Percentiles rank a stretch among this genome's conserved stretches.
Evolutionary conservation across 2,329 filamentous ascomycete genomes (phyloP).

Genomic region (Erysiphe pulchra): DNA sequence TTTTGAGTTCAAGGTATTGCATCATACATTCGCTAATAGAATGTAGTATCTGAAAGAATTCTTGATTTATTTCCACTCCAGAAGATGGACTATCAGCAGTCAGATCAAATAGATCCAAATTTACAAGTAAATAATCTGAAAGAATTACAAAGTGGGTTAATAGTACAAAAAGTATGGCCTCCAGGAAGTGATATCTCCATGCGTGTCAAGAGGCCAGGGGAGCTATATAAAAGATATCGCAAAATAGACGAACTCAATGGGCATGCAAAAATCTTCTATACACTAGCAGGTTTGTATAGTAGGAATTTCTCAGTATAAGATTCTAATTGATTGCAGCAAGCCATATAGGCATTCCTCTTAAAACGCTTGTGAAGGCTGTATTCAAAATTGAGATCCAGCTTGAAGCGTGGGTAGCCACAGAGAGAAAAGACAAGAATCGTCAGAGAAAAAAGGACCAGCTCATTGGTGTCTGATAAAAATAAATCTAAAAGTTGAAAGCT

Average conservation of each 20-base stretch:
- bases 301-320: background rate
- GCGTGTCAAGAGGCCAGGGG: conserved; percentile 12
- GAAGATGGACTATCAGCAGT: background rate
- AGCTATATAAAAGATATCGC: conserved; percentile 15
- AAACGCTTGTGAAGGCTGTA: conserved; percentile 8
- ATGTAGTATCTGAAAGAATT: conserved; percentile 13
- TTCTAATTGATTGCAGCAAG: conserved; percentile 5
- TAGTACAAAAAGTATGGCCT: conserved; percentile 10
- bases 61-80: conserved; percentile 14
- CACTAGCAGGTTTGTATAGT: conserved; percentile 16
- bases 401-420: conserved; percentile 8
- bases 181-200: conserved; percentile 3
- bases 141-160: conserved; percentile 7
- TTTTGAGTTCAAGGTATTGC: no score
- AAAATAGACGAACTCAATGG: conserved; percentile 18
- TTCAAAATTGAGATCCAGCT: conserved; percentile 10
- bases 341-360: conserved; percentile 8
- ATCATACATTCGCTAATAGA: background rate
- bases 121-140: conserved; percentile 6
- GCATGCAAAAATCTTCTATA: conserved; percentile 18
- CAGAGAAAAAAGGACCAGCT: background rate
- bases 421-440: conserved; percentile 5
- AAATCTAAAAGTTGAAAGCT: no score
- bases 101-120: conserved; percentile 9
- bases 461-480: no score